A percentile compares a stretch with the other conserved stretches of the same genome.
phyloP scores from a whole-genome alignment of 2,329 filamentous ascomycete species.

The Beauveria varroae region DNA sequence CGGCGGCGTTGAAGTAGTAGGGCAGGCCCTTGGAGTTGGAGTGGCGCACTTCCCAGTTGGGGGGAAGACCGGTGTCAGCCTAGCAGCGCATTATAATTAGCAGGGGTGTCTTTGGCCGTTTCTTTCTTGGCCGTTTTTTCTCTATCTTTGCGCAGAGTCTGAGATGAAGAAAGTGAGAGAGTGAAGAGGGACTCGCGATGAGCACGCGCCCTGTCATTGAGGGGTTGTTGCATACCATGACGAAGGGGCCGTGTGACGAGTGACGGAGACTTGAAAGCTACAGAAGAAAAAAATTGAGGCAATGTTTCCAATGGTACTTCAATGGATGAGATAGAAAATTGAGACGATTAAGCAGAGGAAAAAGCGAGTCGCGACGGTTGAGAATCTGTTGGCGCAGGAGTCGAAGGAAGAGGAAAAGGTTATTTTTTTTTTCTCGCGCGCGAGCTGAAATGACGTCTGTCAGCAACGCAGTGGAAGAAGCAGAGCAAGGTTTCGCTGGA shows the following conservation, averaged over 20 bases:
- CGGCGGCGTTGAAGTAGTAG: constrained; percentile 90
- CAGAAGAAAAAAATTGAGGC: too few species aligned
- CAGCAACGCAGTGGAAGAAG: background rate
- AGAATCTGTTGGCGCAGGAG: background rate
- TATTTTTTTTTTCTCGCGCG: background rate
- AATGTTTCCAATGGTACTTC: too few species aligned
- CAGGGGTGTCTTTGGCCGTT: background rate
- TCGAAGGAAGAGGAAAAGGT: background rate
- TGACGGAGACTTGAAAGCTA: too few species aligned
- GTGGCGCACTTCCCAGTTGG: constrained; percentile 91
- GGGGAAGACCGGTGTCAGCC: constrained; percentile 73
- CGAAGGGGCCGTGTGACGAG: background rate
- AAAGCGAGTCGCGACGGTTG: background rate
- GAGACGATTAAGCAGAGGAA: background rate
- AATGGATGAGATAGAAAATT: background rate
- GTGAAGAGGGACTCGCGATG: too few species aligned
- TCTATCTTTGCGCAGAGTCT: too few species aligned
- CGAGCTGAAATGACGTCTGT: constrained; percentile 8
- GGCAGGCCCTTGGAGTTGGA: constrained; percentile 98
- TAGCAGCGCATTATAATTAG: constrained; percentile 21
- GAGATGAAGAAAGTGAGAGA: too few species aligned
- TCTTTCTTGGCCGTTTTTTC: background rate
- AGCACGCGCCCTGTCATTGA: background rate
- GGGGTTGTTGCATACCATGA: background rate
- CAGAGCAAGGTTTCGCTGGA: too few species aligned